Percentiles rank a stretch among this genome's conserved stretches.
phyloP scores from a whole-genome alignment of 1,284 basidiomycete species.

The Clitocybe nebularis region DNA sequence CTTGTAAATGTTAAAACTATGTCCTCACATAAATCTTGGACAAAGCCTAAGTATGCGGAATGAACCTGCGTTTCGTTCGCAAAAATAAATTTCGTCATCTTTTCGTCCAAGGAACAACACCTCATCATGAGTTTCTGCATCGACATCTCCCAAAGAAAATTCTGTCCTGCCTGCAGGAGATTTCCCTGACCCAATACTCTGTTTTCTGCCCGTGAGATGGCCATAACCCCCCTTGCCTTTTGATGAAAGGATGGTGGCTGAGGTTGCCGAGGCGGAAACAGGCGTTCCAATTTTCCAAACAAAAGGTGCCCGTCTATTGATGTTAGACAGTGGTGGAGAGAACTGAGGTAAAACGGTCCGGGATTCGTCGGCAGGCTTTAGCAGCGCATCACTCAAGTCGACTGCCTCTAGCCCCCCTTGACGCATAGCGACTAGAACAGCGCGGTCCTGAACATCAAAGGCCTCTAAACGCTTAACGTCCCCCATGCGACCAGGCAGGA shows the following conservation, averaged over 20 bases:
- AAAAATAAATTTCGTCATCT: slow-evolving; percentile 72
- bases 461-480: slow-evolving; percentile 77
- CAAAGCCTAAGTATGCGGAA: slow-evolving; percentile 72
- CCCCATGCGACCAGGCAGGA: slow-evolving; percentile 51
- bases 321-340: slow-evolving; percentile 50
- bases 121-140: slow-evolving; percentile 61
- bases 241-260: slow-evolving; percentile 37
- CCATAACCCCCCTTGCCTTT: slow-evolving; percentile 32
- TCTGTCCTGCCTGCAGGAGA: slow-evolving; percentile 46
- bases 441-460: slow-evolving; percentile 67
- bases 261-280: slow-evolving; percentile 40
- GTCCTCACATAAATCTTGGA: too few relatives aligned
- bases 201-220: slow-evolving; percentile 44
- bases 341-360: slow-evolving; percentile 66
- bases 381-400: slow-evolving; percentile 69
- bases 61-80: slow-evolving; percentile 66
- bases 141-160: slow-evolving; percentile 46
- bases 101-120: slow-evolving; percentile 73
- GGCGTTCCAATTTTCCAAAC: slow-evolving; percentile 78
- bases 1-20: too few relatives aligned
- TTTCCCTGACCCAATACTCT: slow-evolving; percentile 43
- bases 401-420: slow-evolving; percentile 79
- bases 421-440: slow-evolving; percentile 76
- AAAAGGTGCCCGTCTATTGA: slow-evolving; percentile 66
- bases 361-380: slow-evolving; percentile 73